A percentile compares a stretch with the other conserved stretches of the same genome.
Conservation (phyloP, 208 protist species). For the Acanthamoeba castellanii region DNA sequence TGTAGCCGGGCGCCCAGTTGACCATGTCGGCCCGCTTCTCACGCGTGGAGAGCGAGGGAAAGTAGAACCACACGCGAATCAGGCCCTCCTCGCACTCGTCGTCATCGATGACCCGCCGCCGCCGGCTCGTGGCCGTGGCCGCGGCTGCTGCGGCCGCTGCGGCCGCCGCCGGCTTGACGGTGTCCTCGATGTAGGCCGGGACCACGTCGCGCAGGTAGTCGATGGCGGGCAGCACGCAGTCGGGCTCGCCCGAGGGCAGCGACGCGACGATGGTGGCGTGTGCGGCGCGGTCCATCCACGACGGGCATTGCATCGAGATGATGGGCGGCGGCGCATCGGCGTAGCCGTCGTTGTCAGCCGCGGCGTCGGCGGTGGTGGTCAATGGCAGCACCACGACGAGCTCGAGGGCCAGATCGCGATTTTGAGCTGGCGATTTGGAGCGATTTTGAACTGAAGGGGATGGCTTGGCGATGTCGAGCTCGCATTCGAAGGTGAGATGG, state of each 20-base stretch:
- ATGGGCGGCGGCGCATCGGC: neutral
- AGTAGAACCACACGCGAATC: slow-evolving; percentile 9
- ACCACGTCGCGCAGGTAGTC: neutral
- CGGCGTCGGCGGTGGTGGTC: neutral
- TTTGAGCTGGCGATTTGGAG: neutral
- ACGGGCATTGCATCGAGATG: neutral
- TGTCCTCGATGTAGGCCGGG: neutral
- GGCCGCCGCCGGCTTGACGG: neutral
- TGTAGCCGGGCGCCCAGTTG: slow-evolving; percentile 21
- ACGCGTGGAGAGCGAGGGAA: neutral
- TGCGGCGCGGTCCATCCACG: neutral
- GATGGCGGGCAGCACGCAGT: slow-evolving; percentile 18
- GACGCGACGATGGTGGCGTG: neutral
- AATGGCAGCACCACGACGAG: neutral
- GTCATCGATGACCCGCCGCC: neutral
- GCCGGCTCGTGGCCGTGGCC: neutral
- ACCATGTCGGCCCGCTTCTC: neutral
- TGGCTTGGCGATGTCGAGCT: neutral
- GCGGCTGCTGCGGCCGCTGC: neutral
- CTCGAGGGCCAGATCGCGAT: neutral
- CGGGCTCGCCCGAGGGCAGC: neutral
- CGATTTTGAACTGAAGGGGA: neutral
- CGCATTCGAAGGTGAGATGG: neutral
- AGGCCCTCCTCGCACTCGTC: neutral
- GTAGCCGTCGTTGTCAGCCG: neutral